Conservation (phyloP, 192 early-diverging fungal species). For the Lobosporangium transversale region DNA sequence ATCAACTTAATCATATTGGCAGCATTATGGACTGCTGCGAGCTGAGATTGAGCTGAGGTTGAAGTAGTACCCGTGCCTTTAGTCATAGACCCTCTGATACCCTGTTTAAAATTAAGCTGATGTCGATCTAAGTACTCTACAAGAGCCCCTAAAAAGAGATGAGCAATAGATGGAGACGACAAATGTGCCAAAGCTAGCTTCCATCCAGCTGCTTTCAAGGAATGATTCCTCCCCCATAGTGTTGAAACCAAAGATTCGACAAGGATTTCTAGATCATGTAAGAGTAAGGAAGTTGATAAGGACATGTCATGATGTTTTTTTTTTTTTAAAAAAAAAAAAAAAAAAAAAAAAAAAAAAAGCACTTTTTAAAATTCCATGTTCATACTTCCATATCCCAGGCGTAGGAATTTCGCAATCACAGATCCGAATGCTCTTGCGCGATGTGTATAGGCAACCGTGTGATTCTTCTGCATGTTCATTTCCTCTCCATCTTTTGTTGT, state of each 20-base stretch:
- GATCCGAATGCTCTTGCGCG: background rate
- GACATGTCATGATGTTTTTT: background rate
- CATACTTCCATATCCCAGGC: slow-evolving; percentile 33
- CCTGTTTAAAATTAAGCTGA: slow-evolving; percentile 8
- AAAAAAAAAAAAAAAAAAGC: too few species aligned
- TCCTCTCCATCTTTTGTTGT: background rate
- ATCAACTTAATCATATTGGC: slow-evolving; percentile 14
- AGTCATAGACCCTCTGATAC: background rate
- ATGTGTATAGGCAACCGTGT: background rate
- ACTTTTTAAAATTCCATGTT: background rate
- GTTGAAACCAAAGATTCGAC: slow-evolving; percentile 4
- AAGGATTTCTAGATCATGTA: slow-evolving; percentile 12
- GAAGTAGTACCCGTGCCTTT: background rate
- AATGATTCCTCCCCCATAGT: slow-evolving; percentile 11
- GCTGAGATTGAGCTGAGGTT: background rate
- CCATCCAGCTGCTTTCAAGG: slow-evolving; percentile 5
- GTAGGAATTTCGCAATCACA: slow-evolving; percentile 21
- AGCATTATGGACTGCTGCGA: slow-evolving; percentile 17
- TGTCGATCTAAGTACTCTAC: slow-evolving; percentile 12
- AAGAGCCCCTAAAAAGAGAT: slow-evolving; percentile 9
- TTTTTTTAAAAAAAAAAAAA: too few species aligned
- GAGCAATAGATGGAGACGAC: slow-evolving; percentile 3
- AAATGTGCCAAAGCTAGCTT: slow-evolving; percentile 3
- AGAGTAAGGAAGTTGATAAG: background rate
- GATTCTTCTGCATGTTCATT: too few species aligned